These are phyloP conservation scores for Podaxis carcinomalis DNA, from an alignment of 768 basidiomycete genomes.

Conservation along the genomic window DNA sequence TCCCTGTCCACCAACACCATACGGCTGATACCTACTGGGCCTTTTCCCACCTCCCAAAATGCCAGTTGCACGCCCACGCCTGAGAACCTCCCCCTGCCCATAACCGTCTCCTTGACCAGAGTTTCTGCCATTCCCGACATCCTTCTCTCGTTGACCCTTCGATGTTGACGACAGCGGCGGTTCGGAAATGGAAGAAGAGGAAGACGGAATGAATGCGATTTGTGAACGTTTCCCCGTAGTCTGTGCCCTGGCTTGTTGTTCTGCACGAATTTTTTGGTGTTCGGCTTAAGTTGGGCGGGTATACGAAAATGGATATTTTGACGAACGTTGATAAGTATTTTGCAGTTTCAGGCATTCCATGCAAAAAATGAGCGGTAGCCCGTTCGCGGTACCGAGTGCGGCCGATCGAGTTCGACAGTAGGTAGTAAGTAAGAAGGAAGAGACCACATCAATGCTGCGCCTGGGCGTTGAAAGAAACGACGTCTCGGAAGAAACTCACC, in stretches of 20 bases:
- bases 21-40: constrained; percentile 10
- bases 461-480: neutral
- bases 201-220: constrained; percentile 52
- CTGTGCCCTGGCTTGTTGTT: constrained; percentile 51
- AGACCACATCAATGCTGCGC: constrained; percentile 23
- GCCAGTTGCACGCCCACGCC: neutral
- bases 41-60: constrained; percentile 6
- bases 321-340: constrained; percentile 12
- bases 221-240: constrained; percentile 51
- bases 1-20: neutral
- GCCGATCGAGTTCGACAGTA: neutral
- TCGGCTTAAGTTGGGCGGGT: constrained; percentile 38
- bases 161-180: neutral
- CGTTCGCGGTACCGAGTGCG: neutral
- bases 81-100: neutral
- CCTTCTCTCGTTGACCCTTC: neutral
- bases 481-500: constrained; percentile 45
- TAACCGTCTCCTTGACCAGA: neutral
- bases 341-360: neutral
- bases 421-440: constrained; percentile 11
- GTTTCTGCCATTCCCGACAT: neutral
- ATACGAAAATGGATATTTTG: constrained; percentile 10
- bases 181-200: neutral
- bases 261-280: constrained; percentile 58
- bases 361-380: constrained; percentile 17